Conservation (phyloP, 139 green algal genomes). For the Volvox reticuliferus region DNA sequence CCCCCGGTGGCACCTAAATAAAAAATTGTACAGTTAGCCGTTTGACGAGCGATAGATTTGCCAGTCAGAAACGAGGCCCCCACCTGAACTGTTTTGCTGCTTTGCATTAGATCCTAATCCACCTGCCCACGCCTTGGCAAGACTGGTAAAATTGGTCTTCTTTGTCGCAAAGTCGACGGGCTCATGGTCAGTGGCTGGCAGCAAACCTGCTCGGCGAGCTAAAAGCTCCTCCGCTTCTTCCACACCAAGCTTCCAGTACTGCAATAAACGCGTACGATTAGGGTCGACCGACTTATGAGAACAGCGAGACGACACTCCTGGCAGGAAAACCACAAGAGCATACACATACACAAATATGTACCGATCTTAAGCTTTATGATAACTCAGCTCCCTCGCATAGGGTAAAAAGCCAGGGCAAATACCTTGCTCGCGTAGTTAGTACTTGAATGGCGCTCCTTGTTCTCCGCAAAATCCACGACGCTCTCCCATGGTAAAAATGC, state of each 20-base stretch:
- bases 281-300: not conserved
- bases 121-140: slow-evolving; percentile 9
- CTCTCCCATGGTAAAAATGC: slow-evolving; percentile 19
- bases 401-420: not conserved
- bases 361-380: not conserved
- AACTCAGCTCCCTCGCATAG: not conserved
- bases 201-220: slow-evolving; percentile 11
- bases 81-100: slow-evolving; percentile 33
- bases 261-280: not conserved
- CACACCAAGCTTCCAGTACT: slow-evolving; percentile 35
- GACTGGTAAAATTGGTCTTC: slow-evolving; percentile 10
- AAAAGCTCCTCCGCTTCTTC: slow-evolving; percentile 42
- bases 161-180: slow-evolving; percentile 34
- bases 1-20: not conserved
- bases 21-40: not conserved
- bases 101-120: not conserved
- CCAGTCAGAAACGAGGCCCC: not conserved
- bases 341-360: no score
- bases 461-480: slow-evolving; percentile 28
- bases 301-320: no score
- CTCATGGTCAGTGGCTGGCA: slow-evolving; percentile 9
- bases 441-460: not conserved
- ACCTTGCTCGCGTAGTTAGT: slow-evolving; percentile 46
- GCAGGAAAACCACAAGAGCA: no score
- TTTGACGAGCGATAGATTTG: not conserved